Evolutionary conservation across 306 rosid species (phyloP).

Genomic region (Vigna mungo): DNA sequence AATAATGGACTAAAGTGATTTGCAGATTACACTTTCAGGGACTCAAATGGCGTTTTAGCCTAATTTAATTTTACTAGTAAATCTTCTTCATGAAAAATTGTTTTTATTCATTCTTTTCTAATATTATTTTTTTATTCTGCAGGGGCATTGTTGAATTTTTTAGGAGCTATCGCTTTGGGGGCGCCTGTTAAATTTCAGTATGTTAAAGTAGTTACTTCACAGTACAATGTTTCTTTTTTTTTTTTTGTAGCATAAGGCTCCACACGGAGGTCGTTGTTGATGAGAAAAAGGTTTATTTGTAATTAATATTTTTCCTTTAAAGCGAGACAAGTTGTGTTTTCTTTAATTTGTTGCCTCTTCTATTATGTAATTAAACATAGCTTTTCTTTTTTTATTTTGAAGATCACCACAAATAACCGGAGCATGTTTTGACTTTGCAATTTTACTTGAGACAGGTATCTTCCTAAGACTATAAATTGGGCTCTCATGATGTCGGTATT

Average conservation of each 20-base stretch:
- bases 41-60: too few species aligned
- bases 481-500: slow-evolving; percentile 87
- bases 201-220: slow-evolving; percentile 55
- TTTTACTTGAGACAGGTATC: slow-evolving; percentile 58
- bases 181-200: slow-evolving; percentile 86
- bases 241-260: background rate
- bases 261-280: slow-evolving; percentile 38
- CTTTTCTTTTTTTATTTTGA: background rate
- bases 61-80: background rate
- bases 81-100: background rate
- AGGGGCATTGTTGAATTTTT: slow-evolving; percentile 78
- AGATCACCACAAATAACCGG: slow-evolving; percentile 13
- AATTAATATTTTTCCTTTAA: slow-evolving; percentile 4
- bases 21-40: too few species aligned
- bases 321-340: slow-evolving; percentile 16
- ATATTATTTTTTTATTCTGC: slow-evolving; percentile 30
- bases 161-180: slow-evolving; percentile 89
- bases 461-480: slow-evolving; percentile 78
- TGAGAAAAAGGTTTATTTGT: slow-evolving; percentile 42
- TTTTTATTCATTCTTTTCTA: background rate
- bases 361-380: slow-evolving; percentile 8
- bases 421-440: slow-evolving; percentile 44
- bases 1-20: background rate
- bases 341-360: background rate
- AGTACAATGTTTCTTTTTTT: slow-evolving; percentile 36